Percentiles rank a stretch among this genome's conserved stretches.
Evolutionary conservation across 805 yeast species (phyloP).

Genomic region (Saccharomycopsis guyanensis): DNA sequence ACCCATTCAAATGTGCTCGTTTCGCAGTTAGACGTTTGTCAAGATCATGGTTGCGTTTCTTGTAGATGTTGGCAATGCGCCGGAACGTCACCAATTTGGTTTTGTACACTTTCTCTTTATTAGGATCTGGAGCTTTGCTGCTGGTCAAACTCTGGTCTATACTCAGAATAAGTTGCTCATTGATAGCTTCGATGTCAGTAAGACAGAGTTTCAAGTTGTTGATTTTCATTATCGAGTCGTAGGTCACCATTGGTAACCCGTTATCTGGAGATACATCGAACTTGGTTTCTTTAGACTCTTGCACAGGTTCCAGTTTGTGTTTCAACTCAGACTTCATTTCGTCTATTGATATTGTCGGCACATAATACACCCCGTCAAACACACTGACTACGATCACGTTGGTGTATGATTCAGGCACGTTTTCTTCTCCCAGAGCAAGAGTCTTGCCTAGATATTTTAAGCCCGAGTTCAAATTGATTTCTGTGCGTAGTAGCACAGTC

Average conservation of each 20-base stretch:
- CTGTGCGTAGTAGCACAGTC: not conserved
- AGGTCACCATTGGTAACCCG: constrained; percentile 26
- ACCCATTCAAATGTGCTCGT: not conserved
- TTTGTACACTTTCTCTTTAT: not conserved
- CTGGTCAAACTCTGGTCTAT: not conserved
- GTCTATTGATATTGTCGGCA: constrained; percentile 12
- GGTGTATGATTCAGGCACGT: constrained; percentile 8
- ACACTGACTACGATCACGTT: constrained; percentile 25
- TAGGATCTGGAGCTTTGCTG: not conserved
- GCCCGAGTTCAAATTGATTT: not conserved
- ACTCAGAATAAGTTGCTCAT: constrained; percentile 5
- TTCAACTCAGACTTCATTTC: constrained; percentile 2
- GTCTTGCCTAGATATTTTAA: not conserved
- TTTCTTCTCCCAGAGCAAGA: not conserved
- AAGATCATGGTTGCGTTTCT: not conserved
- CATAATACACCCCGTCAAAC: constrained; percentile 26
- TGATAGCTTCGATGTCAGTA: constrained; percentile 25
- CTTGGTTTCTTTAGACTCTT: not conserved
- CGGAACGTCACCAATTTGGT: not conserved
- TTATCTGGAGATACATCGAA: not conserved
- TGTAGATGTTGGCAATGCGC: not conserved
- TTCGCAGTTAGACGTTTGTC: not conserved
- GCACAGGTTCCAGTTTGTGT: not conserved
- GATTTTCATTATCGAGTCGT: constrained; percentile 34
- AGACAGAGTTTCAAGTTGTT: constrained; percentile 32